Base-by-base conservation (phyloP, 1,284 basidiomycete genomes). In the Puccinia hordei region DNA sequence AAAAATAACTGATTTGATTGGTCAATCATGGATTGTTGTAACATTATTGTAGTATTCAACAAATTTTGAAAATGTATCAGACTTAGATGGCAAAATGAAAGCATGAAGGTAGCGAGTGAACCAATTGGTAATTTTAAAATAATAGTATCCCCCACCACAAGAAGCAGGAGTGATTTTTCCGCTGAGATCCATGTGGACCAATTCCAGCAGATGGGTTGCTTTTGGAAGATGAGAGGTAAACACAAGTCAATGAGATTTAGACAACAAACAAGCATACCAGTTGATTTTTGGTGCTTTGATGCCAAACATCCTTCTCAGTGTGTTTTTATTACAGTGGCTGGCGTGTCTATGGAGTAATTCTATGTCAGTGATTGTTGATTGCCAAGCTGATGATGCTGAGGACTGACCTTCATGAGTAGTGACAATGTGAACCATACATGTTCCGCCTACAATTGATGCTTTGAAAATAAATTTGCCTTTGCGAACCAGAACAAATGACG, bases 181-280 rank as follows among this genome's bases (percentile, higher is more conserved):
- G n/a, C n/a, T n/a, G n/a, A n/a, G n/a, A n/a, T n/a, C n/a, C n/a
- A n/a, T n/a, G n/a, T n/a, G n/a, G n/a, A n/a, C n/a, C n/a, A n/a
- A n/a, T n/a, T n/a, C n/a, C n/a, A n/a, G n/a, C n/a, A 15, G 73
- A 17, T 71, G 30, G n/a, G 24, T 4, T 3, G 38, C 35, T 30
- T 22, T 8, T 44, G 68, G 71, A 53, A 55, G 49, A 5, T 12
- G 17, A n/a, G n/a, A 24, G 13, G 38, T 5, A 22, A 49, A 73
- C 4, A 49, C 44, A 53, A 73, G 35, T 5, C 71, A 30, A 51
- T 51, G 41, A 13, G n/a, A 44, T 73, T 73, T 73, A 30, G 71
- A 51, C 19, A 53, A 5, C 10, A 12, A 19, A 73, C 71, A 73
- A 19, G 49, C 6, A 27, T 73, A 12, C 15, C 71, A 73, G 15